A percentile compares a stretch with the other conserved stretches of the same genome.
These are phyloP conservation scores for Eragrostis tef DNA, from an alignment of 202 grass and related monocot species.

Conservation along the genomic window DNA sequence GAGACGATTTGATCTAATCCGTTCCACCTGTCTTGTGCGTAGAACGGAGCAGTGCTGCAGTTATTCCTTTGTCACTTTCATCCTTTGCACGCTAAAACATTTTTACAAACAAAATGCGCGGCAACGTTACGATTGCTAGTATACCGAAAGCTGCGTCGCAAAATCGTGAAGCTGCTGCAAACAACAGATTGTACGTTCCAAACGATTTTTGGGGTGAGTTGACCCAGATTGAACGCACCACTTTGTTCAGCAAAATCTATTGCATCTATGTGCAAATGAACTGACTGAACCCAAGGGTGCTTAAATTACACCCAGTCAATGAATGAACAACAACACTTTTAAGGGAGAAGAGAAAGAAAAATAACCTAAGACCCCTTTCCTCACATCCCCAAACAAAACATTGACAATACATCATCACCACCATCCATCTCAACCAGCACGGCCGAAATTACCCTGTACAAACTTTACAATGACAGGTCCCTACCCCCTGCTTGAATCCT, in stretches of 20 bases:
- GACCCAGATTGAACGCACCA: not conserved
- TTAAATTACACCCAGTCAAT: slow-evolving; percentile 69
- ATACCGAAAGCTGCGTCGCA: not conserved
- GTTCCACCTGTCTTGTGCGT: not conserved
- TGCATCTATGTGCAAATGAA: slow-evolving; percentile 50
- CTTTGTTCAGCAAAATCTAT: slow-evolving; percentile 35
- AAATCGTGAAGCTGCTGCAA: not conserved
- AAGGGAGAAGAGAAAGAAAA: slow-evolving; percentile 5
- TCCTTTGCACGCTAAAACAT: not conserved
- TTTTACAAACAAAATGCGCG: not conserved
- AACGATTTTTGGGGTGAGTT: not conserved
- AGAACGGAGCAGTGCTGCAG: not conserved
- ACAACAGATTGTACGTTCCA: not conserved
- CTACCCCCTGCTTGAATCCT: slow-evolving; percentile 56
- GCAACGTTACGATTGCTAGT: not conserved
- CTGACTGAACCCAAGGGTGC: slow-evolving; percentile 53
- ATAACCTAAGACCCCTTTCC: slow-evolving; percentile 48
- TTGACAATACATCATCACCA: slow-evolving; percentile 47
- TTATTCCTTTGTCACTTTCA: too few species aligned
- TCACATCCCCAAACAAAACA: slow-evolving; percentile 43
- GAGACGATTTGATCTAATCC: not conserved
- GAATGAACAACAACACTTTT: slow-evolving; percentile 59
- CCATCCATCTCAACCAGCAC: slow-evolving; percentile 44
- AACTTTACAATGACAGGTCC: slow-evolving; percentile 75
- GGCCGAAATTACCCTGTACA: slow-evolving; percentile 76